Evolutionary conservation across 306 rosid species (phyloP).

Genomic region (Geum urbanum): DNA sequence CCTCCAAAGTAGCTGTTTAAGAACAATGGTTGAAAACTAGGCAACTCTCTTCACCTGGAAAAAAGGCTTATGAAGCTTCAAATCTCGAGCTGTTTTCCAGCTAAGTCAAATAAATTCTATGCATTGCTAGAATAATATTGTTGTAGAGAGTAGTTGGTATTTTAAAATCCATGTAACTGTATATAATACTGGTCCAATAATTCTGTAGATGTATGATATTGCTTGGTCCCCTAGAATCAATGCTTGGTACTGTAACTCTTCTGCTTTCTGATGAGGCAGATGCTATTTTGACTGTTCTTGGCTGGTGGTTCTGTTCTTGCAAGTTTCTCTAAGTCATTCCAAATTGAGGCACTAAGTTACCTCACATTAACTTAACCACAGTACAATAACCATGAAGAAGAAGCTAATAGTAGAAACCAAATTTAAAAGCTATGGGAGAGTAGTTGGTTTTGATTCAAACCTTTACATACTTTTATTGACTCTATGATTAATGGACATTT

Average conservation of each 20-base stretch:
- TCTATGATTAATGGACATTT: background rate
- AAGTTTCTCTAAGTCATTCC: background rate
- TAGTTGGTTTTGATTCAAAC: conserved; percentile 17
- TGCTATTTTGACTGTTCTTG: background rate
- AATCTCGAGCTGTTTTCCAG: conserved; percentile 34
- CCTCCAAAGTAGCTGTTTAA: conserved; percentile 31
- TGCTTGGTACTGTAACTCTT: background rate
- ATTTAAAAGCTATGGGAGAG: conserved; percentile 12
- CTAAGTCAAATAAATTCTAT: conserved; percentile 32
- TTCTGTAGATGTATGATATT: background rate
- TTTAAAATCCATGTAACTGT: conserved; percentile 27
- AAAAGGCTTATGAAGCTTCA: background rate
- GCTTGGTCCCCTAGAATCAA: background rate
- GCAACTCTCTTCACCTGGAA: background rate
- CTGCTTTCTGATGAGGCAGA: background rate
- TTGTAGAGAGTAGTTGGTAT: conserved; percentile 48
- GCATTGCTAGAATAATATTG: conserved; percentile 25
- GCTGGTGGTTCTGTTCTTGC: background rate
- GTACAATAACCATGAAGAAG: background rate
- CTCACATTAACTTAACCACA: no score
- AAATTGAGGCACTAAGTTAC: background rate
- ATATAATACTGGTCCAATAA: background rate
- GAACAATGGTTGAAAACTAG: conserved; percentile 25
- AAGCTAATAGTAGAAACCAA: conserved; percentile 1
- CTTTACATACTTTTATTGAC: background rate